Base-by-base conservation (phyloP, 495 filamentous ascomycete genomes). In the Penicillium bialowiezense region DNA sequence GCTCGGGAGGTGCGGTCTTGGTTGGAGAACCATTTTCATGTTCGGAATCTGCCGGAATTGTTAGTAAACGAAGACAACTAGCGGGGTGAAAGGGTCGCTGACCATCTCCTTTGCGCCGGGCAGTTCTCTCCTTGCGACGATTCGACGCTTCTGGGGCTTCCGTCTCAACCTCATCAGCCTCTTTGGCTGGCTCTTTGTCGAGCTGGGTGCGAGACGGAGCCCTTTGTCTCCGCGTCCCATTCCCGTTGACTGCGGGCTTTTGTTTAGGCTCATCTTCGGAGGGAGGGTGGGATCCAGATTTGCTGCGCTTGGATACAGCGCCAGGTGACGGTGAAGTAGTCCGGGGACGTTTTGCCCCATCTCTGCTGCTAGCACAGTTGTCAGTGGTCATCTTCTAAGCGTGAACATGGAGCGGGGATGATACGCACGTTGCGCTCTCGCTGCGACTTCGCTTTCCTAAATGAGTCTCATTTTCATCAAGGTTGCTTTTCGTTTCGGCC, bases 401-500 rank as follows among this genome's bases (percentile, higher is more conserved):
- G 44, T 47, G 13, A 8, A 3, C 10, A 21, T 41, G 14, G 28
- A 45, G 38, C 19, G 28, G 36, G 48, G 34, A 38, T 4, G 14
- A 36, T 41, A 78, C 89, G 65, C 75, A 97, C 93, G 91, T 88
- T 76, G 97, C 91, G 59, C 89, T 95, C 49, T 92, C 91, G 63
- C 91, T 95, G 58, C 93, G 80, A 42, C 83, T 88, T 60, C 93
- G 77, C 68, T 97, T 97, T 7, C 83, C 78, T 42, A 87, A 79
- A 48, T 82, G 81, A 24, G 71, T 73, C 43, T 65, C 60, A 17
- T 78, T 41, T 19, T 75, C 84, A 26, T 72, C 71, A 12, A 64
- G 64, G 34, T 77, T 74, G 34, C 67, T 64, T 40, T 68, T 67
- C 3, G 71, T 75, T 26, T 86, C 83, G 48, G 87, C 82, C 66